Evolutionary conservation across 1,284 basidiomycete genomes (phyloP).

Genomic region (Clitocybe nebularis): DNA sequence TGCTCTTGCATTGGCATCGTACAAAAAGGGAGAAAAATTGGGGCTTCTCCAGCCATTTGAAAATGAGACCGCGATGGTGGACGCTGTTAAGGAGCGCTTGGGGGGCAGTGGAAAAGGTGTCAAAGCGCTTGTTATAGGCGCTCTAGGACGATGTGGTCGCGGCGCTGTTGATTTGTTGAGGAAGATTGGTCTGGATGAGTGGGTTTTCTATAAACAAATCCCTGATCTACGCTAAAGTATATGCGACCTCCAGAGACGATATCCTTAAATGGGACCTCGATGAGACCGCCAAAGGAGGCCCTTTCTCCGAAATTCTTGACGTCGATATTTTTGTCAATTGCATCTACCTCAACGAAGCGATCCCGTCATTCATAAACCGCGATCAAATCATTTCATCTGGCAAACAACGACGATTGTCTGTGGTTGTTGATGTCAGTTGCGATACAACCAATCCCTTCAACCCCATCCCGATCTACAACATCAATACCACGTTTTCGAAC

Average conservation of each 20-base stretch:
- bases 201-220: conserved; percentile 9
- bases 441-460: conserved; percentile 99
- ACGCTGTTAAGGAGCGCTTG: conserved; percentile 64
- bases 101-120: conserved; percentile 70
- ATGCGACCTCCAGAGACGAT: conserved; percentile 60
- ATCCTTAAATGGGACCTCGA: conserved; percentile 98
- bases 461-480: conserved; percentile 92
- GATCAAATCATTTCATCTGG: conserved; percentile 78
- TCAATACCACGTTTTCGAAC: conserved; percentile 94
- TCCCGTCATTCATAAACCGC: conserved; percentile 84
- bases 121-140: conserved; percentile 93
- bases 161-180: conserved; percentile 94
- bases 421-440: conserved; percentile 98
- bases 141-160: conserved; percentile 93
- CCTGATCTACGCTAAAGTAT: background rate
- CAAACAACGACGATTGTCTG: conserved; percentile 62
- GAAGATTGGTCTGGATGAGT: conserved; percentile 93
- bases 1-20: conserved; percentile 77
- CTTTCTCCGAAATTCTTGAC: conserved; percentile 93
- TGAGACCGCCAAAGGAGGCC: conserved; percentile 96
- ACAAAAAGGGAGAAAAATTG: conserved; percentile 58
- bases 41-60: conserved; percentile 75
- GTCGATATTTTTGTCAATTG: conserved; percentile 99
- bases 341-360: conserved; percentile 91
- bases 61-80: conserved; percentile 82